Conservation (phyloP, 768 basidiomycete species). For the Chalciporus sphaerocephalus region DNA sequence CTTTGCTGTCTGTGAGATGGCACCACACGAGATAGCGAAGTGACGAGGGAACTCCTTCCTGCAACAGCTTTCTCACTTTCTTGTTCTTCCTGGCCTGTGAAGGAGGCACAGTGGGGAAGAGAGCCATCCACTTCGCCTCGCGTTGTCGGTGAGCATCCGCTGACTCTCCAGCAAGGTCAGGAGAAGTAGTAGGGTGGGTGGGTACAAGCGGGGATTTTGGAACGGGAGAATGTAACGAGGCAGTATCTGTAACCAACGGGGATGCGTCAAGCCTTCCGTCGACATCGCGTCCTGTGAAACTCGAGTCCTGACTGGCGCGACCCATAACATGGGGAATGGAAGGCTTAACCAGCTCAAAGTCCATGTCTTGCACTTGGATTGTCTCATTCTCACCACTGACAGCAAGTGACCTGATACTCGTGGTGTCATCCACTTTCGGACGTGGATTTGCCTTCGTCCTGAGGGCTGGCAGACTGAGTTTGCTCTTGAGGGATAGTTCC, state of each 20-base stretch:
- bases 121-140: conserved; percentile 71
- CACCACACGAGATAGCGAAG: conserved; percentile 85
- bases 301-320: conserved; percentile 55
- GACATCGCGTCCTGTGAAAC: conserved; percentile 29
- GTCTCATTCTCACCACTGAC: conserved; percentile 43
- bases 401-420: conserved; percentile 24
- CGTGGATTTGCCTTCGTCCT: conserved; percentile 38
- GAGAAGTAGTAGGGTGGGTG: neutral
- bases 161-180: conserved; percentile 22
- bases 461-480: conserved; percentile 66
- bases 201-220: conserved; percentile 25
- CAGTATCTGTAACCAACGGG: conserved; percentile 36
- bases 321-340: conserved; percentile 41
- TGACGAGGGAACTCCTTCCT: conserved; percentile 78
- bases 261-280: conserved; percentile 17
- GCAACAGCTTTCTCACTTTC: conserved; percentile 67
- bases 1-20: conserved; percentile 73
- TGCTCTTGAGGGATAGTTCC: conserved; percentile 44
- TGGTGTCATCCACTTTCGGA: conserved; percentile 29
- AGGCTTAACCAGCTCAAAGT: conserved; percentile 74
- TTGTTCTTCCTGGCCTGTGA: conserved; percentile 71
- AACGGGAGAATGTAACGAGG: conserved; percentile 37
- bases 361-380: conserved; percentile 75
- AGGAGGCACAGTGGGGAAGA: conserved; percentile 53
- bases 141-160: conserved; percentile 66